phyloP scores from a whole-genome alignment of 1,284 basidiomycete species.

The Ceraceosorus guamensis region DNA sequence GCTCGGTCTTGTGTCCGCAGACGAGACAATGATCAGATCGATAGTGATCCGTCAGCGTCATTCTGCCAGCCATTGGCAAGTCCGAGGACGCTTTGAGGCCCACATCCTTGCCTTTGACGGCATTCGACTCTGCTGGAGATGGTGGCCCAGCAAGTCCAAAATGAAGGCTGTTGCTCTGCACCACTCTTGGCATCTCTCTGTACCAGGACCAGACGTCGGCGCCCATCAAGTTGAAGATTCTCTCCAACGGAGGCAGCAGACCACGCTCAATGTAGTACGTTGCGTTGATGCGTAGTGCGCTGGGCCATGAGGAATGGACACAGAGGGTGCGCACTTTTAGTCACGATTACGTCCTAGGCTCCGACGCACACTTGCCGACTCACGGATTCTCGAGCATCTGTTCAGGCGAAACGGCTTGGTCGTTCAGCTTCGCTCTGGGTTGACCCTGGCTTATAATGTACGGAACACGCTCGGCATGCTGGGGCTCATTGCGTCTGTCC shows the following conservation, averaged over 20 bases:
- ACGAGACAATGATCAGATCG: slow-evolving; percentile 63
- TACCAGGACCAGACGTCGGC: slow-evolving; percentile 84
- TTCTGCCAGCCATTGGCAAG: slow-evolving; percentile 37
- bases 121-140: too few species aligned
- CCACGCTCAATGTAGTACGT: slow-evolving; percentile 83
- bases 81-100: slow-evolving; percentile 32
- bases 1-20: slow-evolving; percentile 58
- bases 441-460: slow-evolving; percentile 75
- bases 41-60: slow-evolving; percentile 70
- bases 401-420: slow-evolving; percentile 71
- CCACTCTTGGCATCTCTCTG: slow-evolving; percentile 65
- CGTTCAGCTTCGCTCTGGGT: slow-evolving; percentile 65
- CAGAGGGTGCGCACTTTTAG: too few species aligned
- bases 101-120: slow-evolving; percentile 15
- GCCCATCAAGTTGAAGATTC: slow-evolving; percentile 86
- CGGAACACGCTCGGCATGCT: slow-evolving; percentile 86
- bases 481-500: slow-evolving; percentile 75
- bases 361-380: slow-evolving; percentile 50
- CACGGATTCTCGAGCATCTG: slow-evolving; percentile 65
- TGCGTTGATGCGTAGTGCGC: slow-evolving; percentile 63
- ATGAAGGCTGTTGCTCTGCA: slow-evolving; percentile 12
- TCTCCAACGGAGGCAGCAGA: slow-evolving; percentile 78
- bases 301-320: neutral
- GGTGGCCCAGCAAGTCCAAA: slow-evolving; percentile 1
- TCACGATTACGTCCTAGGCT: too few species aligned